Conservation (phyloP, 2,329 filamentous ascomycete genomes). For the Bipolaris cookei region DNA sequence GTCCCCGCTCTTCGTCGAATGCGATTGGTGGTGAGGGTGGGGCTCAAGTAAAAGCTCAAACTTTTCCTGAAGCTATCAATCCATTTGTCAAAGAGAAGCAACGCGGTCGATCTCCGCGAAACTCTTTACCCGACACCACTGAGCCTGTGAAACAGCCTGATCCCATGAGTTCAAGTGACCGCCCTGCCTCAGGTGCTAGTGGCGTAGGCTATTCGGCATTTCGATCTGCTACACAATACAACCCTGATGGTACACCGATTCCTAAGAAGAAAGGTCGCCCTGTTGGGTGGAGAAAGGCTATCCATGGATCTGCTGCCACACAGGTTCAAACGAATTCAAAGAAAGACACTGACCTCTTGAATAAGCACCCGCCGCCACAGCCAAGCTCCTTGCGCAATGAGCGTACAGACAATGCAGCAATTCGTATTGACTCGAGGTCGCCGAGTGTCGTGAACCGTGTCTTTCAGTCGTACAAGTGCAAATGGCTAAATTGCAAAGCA, state of each 20-base stretch:
- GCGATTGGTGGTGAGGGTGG: constrained; percentile 31
- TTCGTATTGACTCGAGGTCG: constrained; percentile 40
- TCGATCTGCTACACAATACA: constrained; percentile 35
- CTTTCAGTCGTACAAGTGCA: constrained; percentile 60
- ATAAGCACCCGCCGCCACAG: constrained; percentile 25
- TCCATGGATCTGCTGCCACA: constrained; percentile 50
- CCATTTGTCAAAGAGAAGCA: constrained; percentile 39
- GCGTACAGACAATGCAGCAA: constrained; percentile 23
- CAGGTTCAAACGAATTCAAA: constrained; percentile 34
- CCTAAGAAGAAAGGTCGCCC: constrained; percentile 56
- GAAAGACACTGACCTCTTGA: constrained; percentile 16
- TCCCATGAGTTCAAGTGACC: constrained; percentile 38
- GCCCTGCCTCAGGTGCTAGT: constrained; percentile 21
- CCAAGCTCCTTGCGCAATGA: constrained; percentile 38
- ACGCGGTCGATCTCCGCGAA: constrained; percentile 47
- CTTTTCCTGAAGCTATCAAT: constrained; percentile 39
- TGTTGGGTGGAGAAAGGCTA: constrained; percentile 57
- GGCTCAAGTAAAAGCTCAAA: constrained; percentile 33
- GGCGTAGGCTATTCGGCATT: constrained; percentile 54
- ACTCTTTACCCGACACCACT: constrained; percentile 34
- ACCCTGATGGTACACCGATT: constrained; percentile 45
- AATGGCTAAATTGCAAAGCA: constrained; percentile 63
- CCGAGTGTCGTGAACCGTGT: constrained; percentile 37
- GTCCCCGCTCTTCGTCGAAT: constrained; percentile 23
- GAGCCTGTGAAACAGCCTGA: constrained; percentile 17